Base-by-base conservation (phyloP, 2,329 filamentous ascomycete genomes). In the Ampelomyces quisqualis region DNA sequence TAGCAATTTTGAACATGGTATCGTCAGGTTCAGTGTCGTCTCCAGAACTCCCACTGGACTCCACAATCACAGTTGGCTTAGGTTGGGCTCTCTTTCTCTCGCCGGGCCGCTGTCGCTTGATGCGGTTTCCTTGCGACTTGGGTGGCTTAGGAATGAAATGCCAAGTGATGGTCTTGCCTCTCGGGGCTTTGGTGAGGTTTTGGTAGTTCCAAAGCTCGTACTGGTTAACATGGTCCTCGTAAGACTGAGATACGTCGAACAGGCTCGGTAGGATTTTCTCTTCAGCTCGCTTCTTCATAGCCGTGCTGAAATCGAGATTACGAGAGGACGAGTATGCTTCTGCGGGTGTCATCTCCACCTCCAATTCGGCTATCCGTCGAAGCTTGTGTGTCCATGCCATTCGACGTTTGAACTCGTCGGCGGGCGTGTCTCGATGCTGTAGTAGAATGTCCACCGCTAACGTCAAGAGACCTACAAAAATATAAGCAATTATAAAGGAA, bases 381-480 rank as follows among this genome's bases (percentile, higher is more conserved):
- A 66, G 53, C 38, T 55, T 58, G 2, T 23, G 26, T 7, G 58
- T 55, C 63, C 63, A 66, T 3, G 53, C 38, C 10, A 38, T 42
- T 23, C 47, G 49, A 5, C 53, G 58, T 43, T 63, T 61, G 6
- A 47, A 34, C 19, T 49, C 47, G 20, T 64, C 60, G 3, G 53
- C 50, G 5, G 38, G 27, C 3, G 14, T 26, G 29, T 33, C 36
- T 5, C 60, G 57, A 29, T 64, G 60, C n/a, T 62, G 41, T 5
- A 62, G 41, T 54, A 64, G 54, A n/a, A 66, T 45, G 21, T 60
- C 53, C 6, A 61, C 53, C 3, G 58, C 60, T 13, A 66, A 31
- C 6, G 45, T 54, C 23, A 58, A 40, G 4, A 65, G 54, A 2
- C 54, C 60, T 65, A 24, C 2, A 22, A n/a, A 2, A 5, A n/a